Base-by-base conservation (phyloP, 257 asterid genomes). In the Plectranthus barbatus region DNA sequence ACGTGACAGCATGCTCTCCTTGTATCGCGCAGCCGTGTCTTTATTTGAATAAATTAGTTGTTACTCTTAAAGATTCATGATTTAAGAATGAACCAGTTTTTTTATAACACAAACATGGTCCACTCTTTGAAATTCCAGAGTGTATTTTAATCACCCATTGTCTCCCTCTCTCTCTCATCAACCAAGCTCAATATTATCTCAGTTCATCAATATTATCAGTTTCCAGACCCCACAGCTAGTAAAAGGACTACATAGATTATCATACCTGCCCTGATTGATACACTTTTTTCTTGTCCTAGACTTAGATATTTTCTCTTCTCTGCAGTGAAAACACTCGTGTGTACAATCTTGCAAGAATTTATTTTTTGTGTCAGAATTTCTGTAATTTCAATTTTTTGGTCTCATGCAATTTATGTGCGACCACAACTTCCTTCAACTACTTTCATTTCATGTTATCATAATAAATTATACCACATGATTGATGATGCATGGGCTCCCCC, bases 1-100 rank as follows among this genome's bases (percentile, higher is more conserved):
- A 79, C 81, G 77, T 73, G 84, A 20, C 47, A 55, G 23, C 69
- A 74, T 68, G 77, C 62, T 66, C 44, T 45, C 75, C 72, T 47
- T 69, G 40, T 65, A 72, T 77, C 24, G 60, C 59, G 66, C 81
- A 65, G 68, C 21, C 51, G 5, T 73, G 82, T 73, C 71, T 31
- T 67, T 39, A 23, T 59, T 26, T 31, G 26, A 9, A 21, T 37
- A 46, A 29, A 24, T 64, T 50, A 21, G 6, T 54, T 37, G 50
- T 33, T 55, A 67, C 47, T 45, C 51, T n/a, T n/a, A n/a, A n/a
- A n/a, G n/a, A 67, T 71, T 56, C 60, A 62, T 13, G 18, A 20
- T 56, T 49, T 5, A 49, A n/a, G 62, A 60, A 36, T 61, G 69
- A 73, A 70, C 74, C 58, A 31, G 49, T 10, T 59, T 31, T 36